Evolutionary conservation across 129 eudicot genomes (phyloP).

Genomic region (Scalesia atractyloides): DNA sequence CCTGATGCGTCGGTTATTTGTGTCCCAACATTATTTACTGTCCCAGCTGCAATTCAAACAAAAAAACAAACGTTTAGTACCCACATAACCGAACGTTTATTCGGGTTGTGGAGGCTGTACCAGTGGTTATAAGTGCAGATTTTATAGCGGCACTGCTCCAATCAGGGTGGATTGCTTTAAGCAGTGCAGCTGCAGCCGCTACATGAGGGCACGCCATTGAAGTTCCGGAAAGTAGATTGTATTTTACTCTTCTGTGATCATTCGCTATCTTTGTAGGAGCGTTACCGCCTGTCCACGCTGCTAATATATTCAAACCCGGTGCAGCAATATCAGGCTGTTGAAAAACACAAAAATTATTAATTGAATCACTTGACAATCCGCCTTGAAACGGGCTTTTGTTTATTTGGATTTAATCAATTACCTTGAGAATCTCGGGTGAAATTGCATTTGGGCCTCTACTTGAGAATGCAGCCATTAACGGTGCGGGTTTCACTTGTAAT

Average conservation of each 20-base stretch:
- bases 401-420: constrained; percentile 8
- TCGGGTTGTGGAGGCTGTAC: constrained; percentile 28
- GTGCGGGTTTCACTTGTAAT: constrained; percentile 56
- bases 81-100: background rate
- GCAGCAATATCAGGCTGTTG: constrained; percentile 74
- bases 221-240: constrained; percentile 61
- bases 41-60: constrained; percentile 54
- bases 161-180: constrained; percentile 65
- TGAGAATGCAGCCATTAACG: constrained; percentile 78
- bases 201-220: constrained; percentile 93
- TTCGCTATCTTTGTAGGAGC: constrained; percentile 39
- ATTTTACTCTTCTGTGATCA: constrained; percentile 53
- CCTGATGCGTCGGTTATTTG: constrained; percentile 70
- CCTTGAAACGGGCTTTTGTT: background rate
- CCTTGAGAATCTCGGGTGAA: constrained; percentile 77
- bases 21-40: constrained; percentile 51
- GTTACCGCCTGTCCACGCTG: constrained; percentile 65
- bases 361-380: background rate
- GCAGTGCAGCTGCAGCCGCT: constrained; percentile 52
- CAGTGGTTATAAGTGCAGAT: constrained; percentile 73
- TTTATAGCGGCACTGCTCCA: constrained; percentile 78
- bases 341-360: background rate
- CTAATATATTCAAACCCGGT: constrained; percentile 76
- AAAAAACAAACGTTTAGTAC: background rate
- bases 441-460: constrained; percentile 80